Evolutionary conservation across 225 moss, liverwort and hornwort species (phyloP).

Genomic region (Physcomitrium patens): DNA sequence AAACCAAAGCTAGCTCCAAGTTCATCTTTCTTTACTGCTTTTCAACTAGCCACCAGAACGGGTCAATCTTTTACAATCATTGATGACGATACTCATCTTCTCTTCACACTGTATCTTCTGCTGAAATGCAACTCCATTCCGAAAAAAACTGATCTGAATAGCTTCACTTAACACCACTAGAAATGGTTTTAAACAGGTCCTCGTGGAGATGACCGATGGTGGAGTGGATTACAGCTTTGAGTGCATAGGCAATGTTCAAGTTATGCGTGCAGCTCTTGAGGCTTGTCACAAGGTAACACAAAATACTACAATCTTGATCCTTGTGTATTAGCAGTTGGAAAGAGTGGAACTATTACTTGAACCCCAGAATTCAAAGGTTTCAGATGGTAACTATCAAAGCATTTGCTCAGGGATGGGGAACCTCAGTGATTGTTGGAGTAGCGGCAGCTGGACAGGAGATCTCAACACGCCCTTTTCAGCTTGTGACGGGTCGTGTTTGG

Average conservation of each 20-base stretch:
- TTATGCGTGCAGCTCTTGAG: conserved; percentile 96
- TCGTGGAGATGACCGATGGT: conserved; percentile 92
- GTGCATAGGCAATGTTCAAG: conserved; percentile 83
- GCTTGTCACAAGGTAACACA: conserved; percentile 82
- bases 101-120: neutral
- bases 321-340: neutral
- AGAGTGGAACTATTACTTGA: neutral
- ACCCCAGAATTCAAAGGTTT: neutral
- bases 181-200: conserved; percentile 53
- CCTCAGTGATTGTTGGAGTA: conserved; percentile 86
- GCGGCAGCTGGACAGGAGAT: conserved; percentile 89
- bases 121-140: neutral
- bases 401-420: conserved; percentile 84
- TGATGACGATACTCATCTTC: neutral
- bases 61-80: neutral
- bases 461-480: conserved; percentile 87
- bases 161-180: neutral
- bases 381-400: neutral
- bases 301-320: neutral
- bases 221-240: conserved; percentile 99
- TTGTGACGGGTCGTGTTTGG: conserved; percentile 95
- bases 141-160: neutral
- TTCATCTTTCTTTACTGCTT: neutral
- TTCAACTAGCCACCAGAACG: neutral
- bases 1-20: neutral